phyloP scores from a whole-genome alignment of 495 filamentous ascomycete genomes.

The Aspergillus baeticus region DNA sequence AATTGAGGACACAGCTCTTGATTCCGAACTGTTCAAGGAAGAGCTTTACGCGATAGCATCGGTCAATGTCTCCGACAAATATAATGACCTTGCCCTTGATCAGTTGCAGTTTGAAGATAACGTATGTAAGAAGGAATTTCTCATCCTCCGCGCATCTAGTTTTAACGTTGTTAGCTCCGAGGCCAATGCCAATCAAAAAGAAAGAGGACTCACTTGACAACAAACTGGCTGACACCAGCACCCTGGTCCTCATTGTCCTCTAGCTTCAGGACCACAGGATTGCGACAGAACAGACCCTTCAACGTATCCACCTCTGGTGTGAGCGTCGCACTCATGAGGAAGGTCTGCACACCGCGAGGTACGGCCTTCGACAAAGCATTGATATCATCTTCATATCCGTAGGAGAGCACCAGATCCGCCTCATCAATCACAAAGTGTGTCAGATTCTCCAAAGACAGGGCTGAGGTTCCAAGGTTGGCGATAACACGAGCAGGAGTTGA shows the following conservation, averaged over 20 bases:
- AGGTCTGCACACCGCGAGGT: constrained; percentile 83
- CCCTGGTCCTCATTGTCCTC: constrained; percentile 71
- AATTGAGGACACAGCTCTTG: constrained; percentile 91
- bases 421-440: constrained; percentile 89
- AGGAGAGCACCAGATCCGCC: constrained; percentile 90
- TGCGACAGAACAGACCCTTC: constrained; percentile 82
- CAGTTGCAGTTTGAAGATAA: constrained; percentile 91
- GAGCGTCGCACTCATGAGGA: constrained; percentile 91
- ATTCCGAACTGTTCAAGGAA: constrained; percentile 97
- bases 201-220: constrained; percentile 60
- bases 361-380: constrained; percentile 70
- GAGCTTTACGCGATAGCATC: constrained; percentile 90
- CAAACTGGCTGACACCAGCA: constrained; percentile 77
- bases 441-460: constrained; percentile 67
- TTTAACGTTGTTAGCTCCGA: background rate
- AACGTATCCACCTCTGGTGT: constrained; percentile 81
- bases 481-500: constrained; percentile 81
- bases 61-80: constrained; percentile 90
- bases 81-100: constrained; percentile 94
- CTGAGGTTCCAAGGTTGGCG: constrained; percentile 64
- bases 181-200: background rate
- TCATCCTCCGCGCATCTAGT: constrained; percentile 86
- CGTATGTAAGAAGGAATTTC: constrained; percentile 90
- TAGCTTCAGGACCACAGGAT: constrained; percentile 74
- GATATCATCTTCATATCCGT: constrained; percentile 91